Evolutionary conservation across 306 rosid genomes (phyloP), one percentile per base, ranked within the genome.

Genomic region (Abrus pulchellus): DNA sequence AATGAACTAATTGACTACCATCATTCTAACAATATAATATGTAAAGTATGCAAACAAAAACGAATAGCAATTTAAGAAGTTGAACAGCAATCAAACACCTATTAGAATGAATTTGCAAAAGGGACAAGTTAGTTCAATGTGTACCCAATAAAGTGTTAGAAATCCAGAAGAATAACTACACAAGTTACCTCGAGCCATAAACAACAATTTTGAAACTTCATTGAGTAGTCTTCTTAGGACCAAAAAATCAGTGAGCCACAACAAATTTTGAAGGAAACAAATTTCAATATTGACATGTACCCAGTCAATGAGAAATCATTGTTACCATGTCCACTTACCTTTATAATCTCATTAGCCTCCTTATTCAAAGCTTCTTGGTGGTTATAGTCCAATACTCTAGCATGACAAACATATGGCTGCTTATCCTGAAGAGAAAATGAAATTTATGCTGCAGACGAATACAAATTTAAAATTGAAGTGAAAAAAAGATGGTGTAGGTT

Each of bases 361-460:
- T 34, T 61, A 38, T 78, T 41, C 90, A 88, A 65, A 65, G 82
- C 75, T 69, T 78, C 50, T 66, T 10, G 32, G 72, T 80, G 77
- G 55, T 64, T 72, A 75, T 27, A n/a, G 72, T 90, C 78, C 68
- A 90, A 50, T 62, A 13, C 14, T 20, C 41, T 57, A 44, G 97
- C 90, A 63, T 72, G 78, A 49, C 8, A 59, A 56, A 82, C 80
- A 81, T 56, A 88, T 3, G 91, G 91, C 32, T 67, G 34, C 78
- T 85, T 92, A 81, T 82, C 91, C 94, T 92, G 78, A 67, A 45
- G 52, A 88, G 70, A 50, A 52, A 77, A 44, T 7, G 8, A 59
- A 53, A 12, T 62, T 13, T 9, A 53, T 36, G 47, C 20, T 73
- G 38, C 36, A 57, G 76, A 63, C 8, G 14, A 68, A 68, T 7